A percentile compares a stretch with the other conserved stretches of the same genome.
These are phyloP conservation scores for Paramyrothecium roridum DNA, from an alignment of 2,329 filamentous ascomycete genomes.

Conservation along the genomic window DNA sequence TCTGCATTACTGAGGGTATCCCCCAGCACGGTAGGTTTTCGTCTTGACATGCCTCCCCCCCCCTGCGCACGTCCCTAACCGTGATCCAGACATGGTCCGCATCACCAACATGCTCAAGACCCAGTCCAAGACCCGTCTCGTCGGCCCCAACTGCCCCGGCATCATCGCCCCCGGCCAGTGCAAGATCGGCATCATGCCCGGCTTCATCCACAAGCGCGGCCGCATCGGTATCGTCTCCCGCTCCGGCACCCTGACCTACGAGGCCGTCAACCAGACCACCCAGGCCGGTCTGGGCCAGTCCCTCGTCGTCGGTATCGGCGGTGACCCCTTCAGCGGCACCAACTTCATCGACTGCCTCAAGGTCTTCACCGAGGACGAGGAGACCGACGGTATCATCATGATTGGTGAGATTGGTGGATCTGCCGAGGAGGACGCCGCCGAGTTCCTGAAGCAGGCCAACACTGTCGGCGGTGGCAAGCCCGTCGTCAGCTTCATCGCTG, in stretches of 20 bases:
- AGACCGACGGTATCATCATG: slow-evolving; percentile 99
- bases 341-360: slow-evolving; percentile 99
- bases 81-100: slow-evolving; percentile 84
- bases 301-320: slow-evolving; percentile 95
- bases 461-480: slow-evolving; percentile 82
- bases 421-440: slow-evolving; percentile 96
- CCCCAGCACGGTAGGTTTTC: slow-evolving; percentile 79
- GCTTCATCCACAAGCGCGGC: slow-evolving; percentile 99
- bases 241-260: slow-evolving; percentile 97
- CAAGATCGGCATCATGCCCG: slow-evolving; percentile 99
- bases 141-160: slow-evolving; percentile 97
- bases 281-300: slow-evolving; percentile 96
- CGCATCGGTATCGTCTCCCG: slow-evolving; percentile 98
- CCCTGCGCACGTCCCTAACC: slow-evolving; percentile 9
- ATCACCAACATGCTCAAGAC: slow-evolving; percentile 98
- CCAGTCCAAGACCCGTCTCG: slow-evolving; percentile 93
- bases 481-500: slow-evolving; percentile 96
- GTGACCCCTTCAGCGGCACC: slow-evolving; percentile 97
- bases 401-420: slow-evolving; percentile 98
- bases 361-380: slow-evolving; percentile 92
- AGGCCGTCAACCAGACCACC: slow-evolving; percentile 99
- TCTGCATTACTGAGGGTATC: slow-evolving; percentile 98
- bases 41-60: slow-evolving; percentile 2
- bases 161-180: slow-evolving; percentile 95
- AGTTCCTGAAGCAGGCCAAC: slow-evolving; percentile 92